Evolutionary conservation across 768 basidiomycete species (phyloP), one percentile per base, ranked within the genome.

Genomic region (Collybiopsis confluens): DNA sequence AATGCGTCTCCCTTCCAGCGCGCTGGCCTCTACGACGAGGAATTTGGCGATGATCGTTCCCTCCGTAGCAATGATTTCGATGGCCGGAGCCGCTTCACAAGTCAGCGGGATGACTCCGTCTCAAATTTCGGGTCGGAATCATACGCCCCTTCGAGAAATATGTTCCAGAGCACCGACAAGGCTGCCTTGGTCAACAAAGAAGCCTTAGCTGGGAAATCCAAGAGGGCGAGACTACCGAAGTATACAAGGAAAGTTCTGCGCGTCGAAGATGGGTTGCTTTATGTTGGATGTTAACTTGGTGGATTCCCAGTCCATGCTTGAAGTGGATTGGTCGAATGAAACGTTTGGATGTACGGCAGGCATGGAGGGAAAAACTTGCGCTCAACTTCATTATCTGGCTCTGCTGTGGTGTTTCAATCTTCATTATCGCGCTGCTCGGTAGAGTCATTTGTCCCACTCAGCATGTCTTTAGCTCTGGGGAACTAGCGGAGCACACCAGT

Each of bases 331-430:
- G 96, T 1, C 79, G 91, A 26, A 97, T 98, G 94, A 97, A 98
- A 72, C 87, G 96, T 6, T 68, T 87, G 58, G 97, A 99, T 62
- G 78, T 99, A 21, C 83, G 89, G 23, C 93, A 98, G 68, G 97
- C 97, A 1, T 99, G 97, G 97, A 76, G 96, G 55, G 97, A 98
- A 71, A 98, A 99, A 69, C 76, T 98, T 1, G 91, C 92, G 2
- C 80, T 98, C 64, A 98, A 98, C 68, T 69, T 99, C 55, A 74
- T 99, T 70, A 98, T 99, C 61, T 98, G 95, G 96, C 83, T 97
- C 64, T 75, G 90, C 27, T 98, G 94, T 58, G 87, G 69, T n/a
- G 83, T 83, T 61, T 86, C 92, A 1, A 78, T 94, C 44, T 98
- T 99, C 68, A 89, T 99, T 62, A 95, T 98, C 63, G 92, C 91